These are phyloP conservation scores for Pulveroboletus sp. DNA, from an alignment of 768 basidiomycete species.

Conservation along the genomic window DNA sequence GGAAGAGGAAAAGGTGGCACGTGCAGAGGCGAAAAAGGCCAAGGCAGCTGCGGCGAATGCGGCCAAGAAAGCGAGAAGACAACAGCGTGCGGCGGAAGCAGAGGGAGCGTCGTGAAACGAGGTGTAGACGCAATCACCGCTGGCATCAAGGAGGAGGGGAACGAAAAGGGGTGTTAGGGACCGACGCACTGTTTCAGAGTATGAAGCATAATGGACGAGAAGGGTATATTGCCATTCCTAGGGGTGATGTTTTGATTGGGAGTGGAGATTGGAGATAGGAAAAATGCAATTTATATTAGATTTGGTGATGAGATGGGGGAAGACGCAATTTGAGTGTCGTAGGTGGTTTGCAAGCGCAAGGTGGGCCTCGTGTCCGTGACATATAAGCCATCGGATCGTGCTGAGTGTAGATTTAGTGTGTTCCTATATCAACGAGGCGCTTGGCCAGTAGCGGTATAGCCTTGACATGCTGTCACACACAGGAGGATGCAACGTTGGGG, in stretches of 20 bases:
- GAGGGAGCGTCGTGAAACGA: conserved; percentile 7
- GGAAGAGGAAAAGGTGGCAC: conserved; percentile 74
- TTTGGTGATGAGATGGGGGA: background rate
- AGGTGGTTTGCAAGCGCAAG: conserved; percentile 2
- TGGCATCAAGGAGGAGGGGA: background rate
- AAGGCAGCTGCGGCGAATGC: conserved; percentile 86
- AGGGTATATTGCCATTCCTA: background rate
- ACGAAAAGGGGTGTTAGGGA: background rate
- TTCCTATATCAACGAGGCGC: conserved; percentile 16
- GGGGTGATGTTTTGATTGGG: conserved; percentile 9
- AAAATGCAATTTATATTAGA: conserved; percentile 9
- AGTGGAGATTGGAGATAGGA: background rate
- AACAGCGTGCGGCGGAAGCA: conserved; percentile 52
- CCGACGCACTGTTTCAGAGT: background rate
- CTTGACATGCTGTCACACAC: conserved; percentile 23
- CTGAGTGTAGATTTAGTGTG: background rate
- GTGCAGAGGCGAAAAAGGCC: conserved; percentile 78
- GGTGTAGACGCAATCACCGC: background rate
- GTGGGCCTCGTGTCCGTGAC: conserved; percentile 5
- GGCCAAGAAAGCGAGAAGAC: conserved; percentile 84
- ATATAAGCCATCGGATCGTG: conserved; percentile 5
- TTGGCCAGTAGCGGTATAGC: conserved; percentile 19
- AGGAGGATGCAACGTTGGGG: conserved; percentile 20
- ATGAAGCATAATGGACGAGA: background rate
- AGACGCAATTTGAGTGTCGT: conserved; percentile 2